Base-by-base conservation (phyloP, 108 stramenopile genomes). In the Pseudonitzschia delicatissima region DNA sequence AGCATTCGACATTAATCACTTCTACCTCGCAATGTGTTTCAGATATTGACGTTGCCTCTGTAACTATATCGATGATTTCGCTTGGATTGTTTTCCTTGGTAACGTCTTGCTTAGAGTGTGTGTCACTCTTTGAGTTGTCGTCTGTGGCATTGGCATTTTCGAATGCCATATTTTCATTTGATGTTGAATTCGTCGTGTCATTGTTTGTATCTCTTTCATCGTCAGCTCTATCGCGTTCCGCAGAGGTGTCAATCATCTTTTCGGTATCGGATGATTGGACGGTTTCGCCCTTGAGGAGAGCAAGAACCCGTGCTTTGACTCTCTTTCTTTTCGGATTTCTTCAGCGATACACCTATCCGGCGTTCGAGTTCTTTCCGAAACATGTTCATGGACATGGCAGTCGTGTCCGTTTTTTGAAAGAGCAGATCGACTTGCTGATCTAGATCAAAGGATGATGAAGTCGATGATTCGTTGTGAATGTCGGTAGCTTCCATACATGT, bases 321-420 rank as follows among this genome's bases (percentile, higher is more conserved):
- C 42, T 27, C 47, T 73, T 73, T 49, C 77, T 64, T 50, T 25
- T 73, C 8, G 27, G 35, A 27, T 53, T 77, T 77, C n/a, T 65
- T 37, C 15, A 80, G 55, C 36, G 60, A 26, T 26, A 62, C 23
- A 20, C 62, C 53, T 28, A 77, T 77, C 57, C 73, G 64, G 39
- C 4, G 29, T 9, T 68, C 76, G 17, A 80, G 62, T 0, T 61
- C 58, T 27, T 51, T 45, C 4, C 63, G 29, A 57, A 80, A 64
- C 37, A 74, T 62, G 15, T 77, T 72, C 13, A 80, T 66, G 17
- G 79, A 77, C 28, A 77, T 73, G 21, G 73, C 37, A 42, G 73
- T 68, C 8, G 49, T 68, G 25, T 77, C 76, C 18, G 59, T 68
- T 25, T 62, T 50, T 33, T 33, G 17, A 77, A 77, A 80, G 9